Conservation (phyloP, 495 filamentous ascomycete species). For the Talaromyces adpressus region DNA sequence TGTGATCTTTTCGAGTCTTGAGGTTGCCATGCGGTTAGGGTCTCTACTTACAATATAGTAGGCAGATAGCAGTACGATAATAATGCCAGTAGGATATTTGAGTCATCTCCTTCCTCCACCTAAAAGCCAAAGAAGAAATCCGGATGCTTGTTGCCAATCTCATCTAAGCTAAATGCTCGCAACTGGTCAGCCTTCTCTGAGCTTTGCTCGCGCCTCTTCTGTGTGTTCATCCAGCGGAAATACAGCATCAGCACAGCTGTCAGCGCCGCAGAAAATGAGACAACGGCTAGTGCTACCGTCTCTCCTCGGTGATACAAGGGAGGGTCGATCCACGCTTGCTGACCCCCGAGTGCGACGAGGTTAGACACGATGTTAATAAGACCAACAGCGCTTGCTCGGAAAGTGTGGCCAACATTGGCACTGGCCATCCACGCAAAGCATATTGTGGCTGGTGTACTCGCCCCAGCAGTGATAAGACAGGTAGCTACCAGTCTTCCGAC, state of each 20-base stretch:
- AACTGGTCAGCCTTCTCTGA: not conserved
- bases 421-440: not conserved
- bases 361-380: not conserved
- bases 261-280: not conserved
- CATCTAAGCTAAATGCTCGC: not conserved
- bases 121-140: conserved; percentile 1
- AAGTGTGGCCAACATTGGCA: not conserved
- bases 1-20: no score
- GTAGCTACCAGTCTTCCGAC: not conserved
- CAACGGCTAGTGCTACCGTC: no score
- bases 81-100: no score
- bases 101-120: no score
- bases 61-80: no score
- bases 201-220: not conserved
- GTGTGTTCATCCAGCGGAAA: not conserved
- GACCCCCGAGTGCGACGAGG: not conserved
- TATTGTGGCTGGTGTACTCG: not conserved
- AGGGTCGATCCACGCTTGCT: not conserved
- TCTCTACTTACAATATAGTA: no score
- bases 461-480: not conserved
- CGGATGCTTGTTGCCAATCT: not conserved
- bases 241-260: not conserved
- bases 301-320: not conserved
- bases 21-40: no score
- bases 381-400: not conserved